These are phyloP conservation scores for Eimeria sp. DNA, from an alignment of 169 alveolate species.

Conservation along the genomic window DNA sequence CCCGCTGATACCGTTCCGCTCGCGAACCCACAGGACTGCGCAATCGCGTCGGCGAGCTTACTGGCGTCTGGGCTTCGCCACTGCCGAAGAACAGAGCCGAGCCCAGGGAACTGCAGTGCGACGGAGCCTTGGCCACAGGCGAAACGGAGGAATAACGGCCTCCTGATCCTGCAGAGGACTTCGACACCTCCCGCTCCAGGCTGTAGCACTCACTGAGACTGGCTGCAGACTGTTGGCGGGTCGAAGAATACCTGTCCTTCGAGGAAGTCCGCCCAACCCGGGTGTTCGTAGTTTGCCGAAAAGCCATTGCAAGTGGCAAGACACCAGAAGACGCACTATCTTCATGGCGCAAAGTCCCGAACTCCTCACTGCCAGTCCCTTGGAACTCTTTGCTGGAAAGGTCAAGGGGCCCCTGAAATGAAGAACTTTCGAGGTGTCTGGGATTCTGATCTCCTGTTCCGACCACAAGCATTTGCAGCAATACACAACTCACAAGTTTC, in stretches of 20 bases:
- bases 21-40: conserved; percentile 12
- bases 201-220: conserved; percentile 19
- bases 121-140: conserved; percentile 11
- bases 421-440: background rate
- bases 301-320: conserved; percentile 18
- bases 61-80: background rate
- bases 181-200: background rate
- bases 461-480: background rate
- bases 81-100: background rate
- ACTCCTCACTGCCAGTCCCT: background rate
- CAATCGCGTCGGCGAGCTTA: background rate
- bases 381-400: conserved; percentile 26
- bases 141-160: conserved; percentile 3
- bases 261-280: conserved; percentile 12
- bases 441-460: conserved; percentile 21
- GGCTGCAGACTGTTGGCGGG: background rate
- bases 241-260: background rate
- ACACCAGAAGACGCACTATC: background rate
- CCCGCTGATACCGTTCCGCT: conserved; percentile 29
- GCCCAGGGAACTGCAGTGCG: conserved; percentile 2
- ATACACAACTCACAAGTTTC: background rate
- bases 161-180: background rate
- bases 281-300: conserved; percentile 15
- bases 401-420: background rate
- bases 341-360: background rate